Conservation (phyloP, 1,284 basidiomycete species). For the Apiotrichum laibachii region DNA sequence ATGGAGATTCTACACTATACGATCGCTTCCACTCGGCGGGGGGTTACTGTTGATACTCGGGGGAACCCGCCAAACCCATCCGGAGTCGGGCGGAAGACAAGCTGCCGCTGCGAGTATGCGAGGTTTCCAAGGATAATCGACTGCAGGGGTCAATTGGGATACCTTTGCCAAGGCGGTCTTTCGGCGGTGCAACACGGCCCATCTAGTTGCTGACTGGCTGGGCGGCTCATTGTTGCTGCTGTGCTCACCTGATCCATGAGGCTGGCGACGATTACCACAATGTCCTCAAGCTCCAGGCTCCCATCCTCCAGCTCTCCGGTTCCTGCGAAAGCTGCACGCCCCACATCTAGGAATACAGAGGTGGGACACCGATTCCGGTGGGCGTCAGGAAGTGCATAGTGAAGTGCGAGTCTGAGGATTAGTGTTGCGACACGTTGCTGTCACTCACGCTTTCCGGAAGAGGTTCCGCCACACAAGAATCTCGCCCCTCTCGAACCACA, state of each 20-base stretch:
- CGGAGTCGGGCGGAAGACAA: slow-evolving; percentile 37
- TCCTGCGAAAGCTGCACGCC: slow-evolving; percentile 31
- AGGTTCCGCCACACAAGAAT: slow-evolving; percentile 53
- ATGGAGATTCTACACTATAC: slow-evolving; percentile 2
- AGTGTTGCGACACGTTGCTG: slow-evolving; percentile 1
- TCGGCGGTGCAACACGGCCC: no score
- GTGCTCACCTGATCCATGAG: slow-evolving; percentile 50
- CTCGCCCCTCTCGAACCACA: slow-evolving; percentile 52
- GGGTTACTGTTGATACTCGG: slow-evolving; percentile 27
- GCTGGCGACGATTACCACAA: slow-evolving; percentile 45
- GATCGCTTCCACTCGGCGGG: slow-evolving; percentile 19
- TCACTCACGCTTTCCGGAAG: slow-evolving; percentile 47
- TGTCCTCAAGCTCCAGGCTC: slow-evolving; percentile 37
- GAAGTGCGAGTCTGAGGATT: slow-evolving; percentile 35
- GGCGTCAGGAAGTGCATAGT: slow-evolving; percentile 30
- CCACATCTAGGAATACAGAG: slow-evolving; percentile 36
- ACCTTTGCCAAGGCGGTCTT: no score
- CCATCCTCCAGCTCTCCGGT: slow-evolving; percentile 46
- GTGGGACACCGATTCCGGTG: slow-evolving; percentile 40
- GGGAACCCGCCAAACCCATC: slow-evolving; percentile 48
- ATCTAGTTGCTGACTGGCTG: no score
- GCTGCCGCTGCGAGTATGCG: slow-evolving; percentile 39
- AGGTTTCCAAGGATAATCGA: slow-evolving; percentile 41
- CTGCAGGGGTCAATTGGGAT: no score
- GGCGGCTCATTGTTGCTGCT: not conserved